Base-by-base conservation (phyloP, 768 basidiomycete genomes). In the Mycena epipterygia region DNA sequence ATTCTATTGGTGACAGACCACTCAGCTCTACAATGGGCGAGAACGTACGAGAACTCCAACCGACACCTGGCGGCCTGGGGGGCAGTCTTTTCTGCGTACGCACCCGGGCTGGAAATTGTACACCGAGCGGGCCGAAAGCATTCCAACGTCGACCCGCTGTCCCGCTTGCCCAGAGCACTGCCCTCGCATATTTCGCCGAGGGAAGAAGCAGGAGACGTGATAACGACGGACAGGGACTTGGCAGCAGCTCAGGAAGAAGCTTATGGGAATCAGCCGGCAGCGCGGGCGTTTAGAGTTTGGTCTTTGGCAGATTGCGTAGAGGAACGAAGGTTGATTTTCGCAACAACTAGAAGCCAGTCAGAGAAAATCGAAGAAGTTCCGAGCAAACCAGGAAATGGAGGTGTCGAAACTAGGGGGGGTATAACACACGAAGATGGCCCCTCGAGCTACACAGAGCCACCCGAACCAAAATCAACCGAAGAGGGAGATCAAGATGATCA, bases 131-230 rank as follows among this genome's bases (percentile, higher is more conserved):
- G n/a, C n/a, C n/a, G n/a, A n/a, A n/a, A n/a, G n/a, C n/a, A n/a
- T n/a, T n/a, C n/a, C n/a, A n/a, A n/a, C n/a, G n/a, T n/a, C 12
- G 61, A 64, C 52, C 63, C 53, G 8, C 19, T 56, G 11, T 66
- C 63, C 25, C 14, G 48, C 9, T 21, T 49, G 9, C 48, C 48
- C 6, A 25, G 48, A 17, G 48, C 14, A 25, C 23, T 23, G 9
- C 48, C 48, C 6, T 5, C 3, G 12, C 14, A 49, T 27, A 19
- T 17, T 5, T 49, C 48, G 3, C 48, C 48, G 14, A 42, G 27
- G 21, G 48, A 49, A 25, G 17, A 11, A 3, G 48, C 3, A 25
- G 27, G 11, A 5, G 21, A 27, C 27, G 17, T 29, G 6, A 19
- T 49, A 16, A n/a, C 8, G 23, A 49, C 48, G 23, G 48, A 49